A percentile compares a stretch with the other conserved stretches of the same genome.
Conservation (phyloP, 2,329 filamentous ascomycete genomes). For the Intubia oerlemansii region DNA sequence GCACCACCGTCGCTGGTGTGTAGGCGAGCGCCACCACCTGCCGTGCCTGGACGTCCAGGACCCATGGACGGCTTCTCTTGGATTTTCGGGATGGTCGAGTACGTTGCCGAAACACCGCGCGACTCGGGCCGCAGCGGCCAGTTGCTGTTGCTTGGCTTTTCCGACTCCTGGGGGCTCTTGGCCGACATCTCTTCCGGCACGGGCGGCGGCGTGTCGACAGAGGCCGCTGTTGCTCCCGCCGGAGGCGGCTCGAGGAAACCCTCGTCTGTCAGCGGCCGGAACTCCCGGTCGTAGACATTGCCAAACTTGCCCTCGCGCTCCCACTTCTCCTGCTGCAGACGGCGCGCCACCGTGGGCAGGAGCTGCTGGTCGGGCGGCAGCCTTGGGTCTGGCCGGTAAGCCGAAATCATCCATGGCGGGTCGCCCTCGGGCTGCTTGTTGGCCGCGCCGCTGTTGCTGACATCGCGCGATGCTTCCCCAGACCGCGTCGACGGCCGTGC, state of each 20-base stretch:
- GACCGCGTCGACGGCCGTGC: conserved; percentile 42
- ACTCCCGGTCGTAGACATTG: conserved; percentile 68
- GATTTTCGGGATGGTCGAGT: conserved; percentile 43
- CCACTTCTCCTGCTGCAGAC: conserved; percentile 88
- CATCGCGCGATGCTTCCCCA: conserved; percentile 30
- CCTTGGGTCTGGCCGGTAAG: conserved; percentile 89
- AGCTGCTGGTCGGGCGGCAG: conserved; percentile 90
- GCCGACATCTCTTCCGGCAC: conserved; percentile 5
- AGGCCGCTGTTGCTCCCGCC: neutral
- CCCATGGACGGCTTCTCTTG: conserved; percentile 20
- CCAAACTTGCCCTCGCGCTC: conserved; percentile 78
- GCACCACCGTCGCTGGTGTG: conserved; percentile 22
- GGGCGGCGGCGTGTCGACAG: neutral
- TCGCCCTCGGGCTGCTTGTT: conserved; percentile 71
- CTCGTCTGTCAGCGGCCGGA: conserved; percentile 60
- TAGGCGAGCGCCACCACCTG: too few species aligned
- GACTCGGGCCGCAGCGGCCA: conserved; percentile 35
- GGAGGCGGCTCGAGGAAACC: conserved; percentile 23
- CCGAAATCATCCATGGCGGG: conserved; percentile 81
- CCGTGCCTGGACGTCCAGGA: too few species aligned
- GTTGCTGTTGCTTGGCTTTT: conserved; percentile 13
- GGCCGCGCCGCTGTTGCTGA: conserved; percentile 18
- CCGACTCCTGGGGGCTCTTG: too few species aligned
- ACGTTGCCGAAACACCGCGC: conserved; percentile 29
- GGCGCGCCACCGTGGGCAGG: conserved; percentile 77